Conservation (phyloP, 129 eudicot species). For the Rutidosis leptorrhynchoides region DNA sequence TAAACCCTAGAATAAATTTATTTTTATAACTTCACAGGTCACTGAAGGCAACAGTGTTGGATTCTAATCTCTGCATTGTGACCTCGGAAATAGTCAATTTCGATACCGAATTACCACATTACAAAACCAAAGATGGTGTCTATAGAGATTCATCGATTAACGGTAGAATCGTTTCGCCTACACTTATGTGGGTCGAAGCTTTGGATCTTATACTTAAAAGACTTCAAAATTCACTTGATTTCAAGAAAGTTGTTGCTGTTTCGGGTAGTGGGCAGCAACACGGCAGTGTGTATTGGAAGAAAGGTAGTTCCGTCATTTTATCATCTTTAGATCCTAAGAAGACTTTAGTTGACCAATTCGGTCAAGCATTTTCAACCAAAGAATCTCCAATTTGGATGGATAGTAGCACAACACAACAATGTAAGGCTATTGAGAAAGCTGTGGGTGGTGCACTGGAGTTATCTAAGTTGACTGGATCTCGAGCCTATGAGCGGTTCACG, state of each 20-base stretch:
- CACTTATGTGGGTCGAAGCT: conserved; percentile 97
- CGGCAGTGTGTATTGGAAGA: conserved; percentile 95
- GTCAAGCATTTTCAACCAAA: conserved; percentile 62
- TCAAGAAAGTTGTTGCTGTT: conserved; percentile 66
- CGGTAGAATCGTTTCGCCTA: conserved; percentile 83
- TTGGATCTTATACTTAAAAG: conserved; percentile 66
- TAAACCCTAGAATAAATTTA: conserved; percentile 1
- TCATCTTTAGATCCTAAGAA: conserved; percentile 63
- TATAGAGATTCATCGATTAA: conserved; percentile 56
- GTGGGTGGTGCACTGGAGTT: conserved; percentile 77
- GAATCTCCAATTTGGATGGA: conserved; percentile 99
- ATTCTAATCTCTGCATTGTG: conserved; percentile 61
- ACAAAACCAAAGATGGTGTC: conserved; percentile 95
- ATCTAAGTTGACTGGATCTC: conserved; percentile 79
- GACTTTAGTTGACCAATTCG: conserved; percentile 56
- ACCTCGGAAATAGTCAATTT: conserved; percentile 58
- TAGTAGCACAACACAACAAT: conserved; percentile 77
- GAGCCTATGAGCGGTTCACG: conserved; percentile 79
- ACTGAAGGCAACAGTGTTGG: conserved; percentile 82
- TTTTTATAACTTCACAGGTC: conserved; percentile 47
- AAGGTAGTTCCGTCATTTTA: conserved; percentile 46
- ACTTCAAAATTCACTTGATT: conserved; percentile 51
- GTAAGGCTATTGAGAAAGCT: conserved; percentile 79
- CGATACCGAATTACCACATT: conserved; percentile 75
- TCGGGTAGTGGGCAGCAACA: conserved; percentile 99